phyloP scores from a whole-genome alignment of 1,284 basidiomycete species.

The Puccinia horiana region DNA sequence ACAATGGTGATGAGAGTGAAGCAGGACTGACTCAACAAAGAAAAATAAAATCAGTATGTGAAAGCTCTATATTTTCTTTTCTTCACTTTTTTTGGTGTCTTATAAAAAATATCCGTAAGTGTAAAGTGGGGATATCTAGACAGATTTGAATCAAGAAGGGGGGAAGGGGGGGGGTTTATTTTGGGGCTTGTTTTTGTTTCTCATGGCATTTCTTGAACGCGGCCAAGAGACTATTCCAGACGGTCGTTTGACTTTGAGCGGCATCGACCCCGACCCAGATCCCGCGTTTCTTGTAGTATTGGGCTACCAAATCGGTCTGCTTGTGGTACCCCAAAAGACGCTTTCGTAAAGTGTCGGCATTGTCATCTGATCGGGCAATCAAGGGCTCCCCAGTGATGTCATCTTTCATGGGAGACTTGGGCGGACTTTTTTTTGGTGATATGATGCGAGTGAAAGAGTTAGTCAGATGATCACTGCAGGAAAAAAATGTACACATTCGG shows the following conservation, averaged over 20 bases:
- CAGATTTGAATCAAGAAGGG: too few relatives aligned
- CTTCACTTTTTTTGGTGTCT: too few relatives aligned
- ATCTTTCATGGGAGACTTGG: slow-evolving; percentile 90
- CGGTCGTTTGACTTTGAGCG: slow-evolving; percentile 83
- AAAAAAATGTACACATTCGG: not conserved
- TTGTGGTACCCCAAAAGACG: slow-evolving; percentile 80
- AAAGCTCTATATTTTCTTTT: too few relatives aligned
- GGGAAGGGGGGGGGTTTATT: not conserved
- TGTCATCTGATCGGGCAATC: slow-evolving; percentile 62
- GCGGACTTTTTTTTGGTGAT: slow-evolving; percentile 67
- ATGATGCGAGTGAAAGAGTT: not conserved
- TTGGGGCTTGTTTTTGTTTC: slow-evolving; percentile 23
- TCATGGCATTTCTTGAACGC: slow-evolving; percentile 56
- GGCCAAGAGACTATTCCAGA: slow-evolving; percentile 76
- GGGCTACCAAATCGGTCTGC: slow-evolving; percentile 58
- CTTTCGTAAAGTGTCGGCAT: slow-evolving; percentile 80
- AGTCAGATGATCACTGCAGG: not conserved
- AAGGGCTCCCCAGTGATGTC: slow-evolving; percentile 94
- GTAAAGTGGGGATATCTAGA: too few relatives aligned
- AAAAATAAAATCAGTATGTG: too few relatives aligned
- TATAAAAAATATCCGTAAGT: too few relatives aligned
- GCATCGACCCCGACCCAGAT: slow-evolving; percentile 70
- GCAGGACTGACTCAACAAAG: too few relatives aligned
- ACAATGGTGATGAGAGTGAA: too few relatives aligned
- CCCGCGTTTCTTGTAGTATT: slow-evolving; percentile 59